Percentiles rank a stretch among this genome's conserved stretches.
Evolutionary conservation across 2,329 filamentous ascomycete species (phyloP).

Genomic region (Didymellaceae sp.): DNA sequence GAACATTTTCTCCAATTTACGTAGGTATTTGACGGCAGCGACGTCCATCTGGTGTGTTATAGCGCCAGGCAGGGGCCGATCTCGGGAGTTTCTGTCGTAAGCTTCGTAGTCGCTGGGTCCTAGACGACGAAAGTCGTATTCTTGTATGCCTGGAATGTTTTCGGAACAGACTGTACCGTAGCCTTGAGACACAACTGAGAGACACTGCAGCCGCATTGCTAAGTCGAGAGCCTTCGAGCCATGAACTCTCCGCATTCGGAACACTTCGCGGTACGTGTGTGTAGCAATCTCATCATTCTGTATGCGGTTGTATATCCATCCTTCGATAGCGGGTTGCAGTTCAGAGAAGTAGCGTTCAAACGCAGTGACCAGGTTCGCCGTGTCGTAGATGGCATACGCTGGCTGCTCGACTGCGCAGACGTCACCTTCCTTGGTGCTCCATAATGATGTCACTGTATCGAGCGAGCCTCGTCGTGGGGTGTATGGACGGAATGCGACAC

Average conservation of each 20-base stretch:
- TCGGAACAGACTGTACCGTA: conserved; percentile 45
- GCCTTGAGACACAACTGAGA: conserved; percentile 47
- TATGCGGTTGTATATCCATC: conserved; percentile 41
- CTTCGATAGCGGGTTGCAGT: conserved; percentile 38
- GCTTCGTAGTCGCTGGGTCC: conserved; percentile 45
- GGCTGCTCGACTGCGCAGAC: conserved; percentile 38
- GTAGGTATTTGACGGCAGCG: conserved; percentile 41
- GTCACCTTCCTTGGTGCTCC: conserved; percentile 39
- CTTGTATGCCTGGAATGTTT: conserved; percentile 41
- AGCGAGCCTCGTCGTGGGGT: conserved; percentile 33
- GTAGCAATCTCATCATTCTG: conserved; percentile 37
- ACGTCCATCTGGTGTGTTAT: conserved; percentile 49
- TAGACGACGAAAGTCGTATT: conserved; percentile 39
- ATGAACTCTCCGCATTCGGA: conserved; percentile 34
- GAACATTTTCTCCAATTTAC: conserved; percentile 38
- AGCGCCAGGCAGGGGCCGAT: conserved; percentile 43
- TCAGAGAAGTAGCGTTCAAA: conserved; percentile 40
- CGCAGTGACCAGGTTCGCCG: conserved; percentile 31
- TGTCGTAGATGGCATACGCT: conserved; percentile 46
- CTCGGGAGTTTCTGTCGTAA: conserved; percentile 42
- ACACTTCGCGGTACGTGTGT: conserved; percentile 42
- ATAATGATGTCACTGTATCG: conserved; percentile 40
- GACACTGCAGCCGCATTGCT: conserved; percentile 43
- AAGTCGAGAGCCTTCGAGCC: conserved; percentile 36
- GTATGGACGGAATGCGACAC: conserved; percentile 38